A percentile compares a stretch with the other conserved stretches of the same genome.
Evolutionary conservation across 1,284 basidiomycete species (phyloP).

Genomic region (Ustilago trichophora): DNA sequence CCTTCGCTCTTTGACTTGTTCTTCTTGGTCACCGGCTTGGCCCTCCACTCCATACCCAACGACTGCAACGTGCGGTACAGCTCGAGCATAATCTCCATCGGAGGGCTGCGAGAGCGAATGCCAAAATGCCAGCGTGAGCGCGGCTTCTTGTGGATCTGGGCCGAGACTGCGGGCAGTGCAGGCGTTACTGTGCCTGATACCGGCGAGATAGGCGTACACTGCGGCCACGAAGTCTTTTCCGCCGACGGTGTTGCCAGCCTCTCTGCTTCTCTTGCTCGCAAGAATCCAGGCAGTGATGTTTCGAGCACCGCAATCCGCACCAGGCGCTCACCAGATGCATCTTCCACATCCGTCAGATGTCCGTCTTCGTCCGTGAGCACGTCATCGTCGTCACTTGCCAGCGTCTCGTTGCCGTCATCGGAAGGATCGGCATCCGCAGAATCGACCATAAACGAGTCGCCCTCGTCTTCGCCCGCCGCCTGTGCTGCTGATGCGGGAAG

Average conservation of each 20-base stretch:
- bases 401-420: slow-evolving; percentile 53
- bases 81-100: slow-evolving; percentile 99
- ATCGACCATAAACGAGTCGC: slow-evolving; percentile 26
- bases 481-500: slow-evolving; percentile 12
- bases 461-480: slow-evolving; percentile 29
- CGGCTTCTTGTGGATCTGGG: slow-evolving; percentile 43
- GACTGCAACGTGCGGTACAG: slow-evolving; percentile 91
- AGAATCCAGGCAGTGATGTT: slow-evolving; percentile 47
- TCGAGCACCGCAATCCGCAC: slow-evolving; percentile 54
- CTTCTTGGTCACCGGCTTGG: slow-evolving; percentile 47
- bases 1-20: slow-evolving; percentile 15
- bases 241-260: slow-evolving; percentile 33
- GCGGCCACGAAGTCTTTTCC: slow-evolving; percentile 42
- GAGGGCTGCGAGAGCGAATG: slow-evolving; percentile 90
- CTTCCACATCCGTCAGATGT: slow-evolving; percentile 44
- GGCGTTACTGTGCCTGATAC: slow-evolving; percentile 5
- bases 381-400: slow-evolving; percentile 54
- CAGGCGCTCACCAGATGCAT: slow-evolving; percentile 30
- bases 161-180: slow-evolving; percentile 17
- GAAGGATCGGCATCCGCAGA: slow-evolving; percentile 47
- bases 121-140: slow-evolving; percentile 91
- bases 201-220: slow-evolving; percentile 27
- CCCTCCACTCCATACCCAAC: slow-evolving; percentile 93
- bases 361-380: slow-evolving; percentile 53
- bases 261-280: slow-evolving; percentile 36